phyloP scores from a whole-genome alignment of 805 yeast genomes.

The Candida cerambycidarum region DNA sequence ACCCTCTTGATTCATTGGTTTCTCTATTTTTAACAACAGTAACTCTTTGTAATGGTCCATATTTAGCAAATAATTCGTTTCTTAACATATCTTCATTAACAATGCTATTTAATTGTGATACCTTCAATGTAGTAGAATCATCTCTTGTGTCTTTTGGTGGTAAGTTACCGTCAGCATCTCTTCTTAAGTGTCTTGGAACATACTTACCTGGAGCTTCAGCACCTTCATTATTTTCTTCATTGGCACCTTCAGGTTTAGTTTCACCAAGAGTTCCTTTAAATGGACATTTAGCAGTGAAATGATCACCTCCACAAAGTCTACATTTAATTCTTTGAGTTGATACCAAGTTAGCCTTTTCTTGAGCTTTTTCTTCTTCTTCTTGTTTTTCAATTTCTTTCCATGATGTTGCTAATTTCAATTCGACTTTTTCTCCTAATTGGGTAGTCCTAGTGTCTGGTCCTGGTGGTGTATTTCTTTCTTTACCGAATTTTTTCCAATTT shows the following conservation, averaged over 20 bases:
- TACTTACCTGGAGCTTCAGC: conserved; percentile 28
- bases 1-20: conserved; percentile 92
- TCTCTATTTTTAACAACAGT: conserved; percentile 87
- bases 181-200: conserved; percentile 47
- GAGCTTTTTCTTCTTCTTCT: conserved; percentile 57
- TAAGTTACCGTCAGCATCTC: conserved; percentile 41
- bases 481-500: conserved; percentile 87
- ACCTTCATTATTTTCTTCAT: conserved; percentile 20
- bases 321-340: conserved; percentile 57
- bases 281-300: conserved; percentile 94
- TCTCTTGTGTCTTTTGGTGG: conserved; percentile 57
- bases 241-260: conserved; percentile 43
- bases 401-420: conserved; percentile 67
- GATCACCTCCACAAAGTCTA: conserved; percentile 92
- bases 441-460: conserved; percentile 92
- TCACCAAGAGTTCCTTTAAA: conserved; percentile 78
- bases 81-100: conserved; percentile 82
- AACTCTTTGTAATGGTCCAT: conserved; percentile 71
- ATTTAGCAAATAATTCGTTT: conserved; percentile 64
- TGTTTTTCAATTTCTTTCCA: conserved; percentile 79
- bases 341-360: conserved; percentile 39
- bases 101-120: conserved; percentile 84
- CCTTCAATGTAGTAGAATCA: conserved; percentile 83
- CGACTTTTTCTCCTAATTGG: conserved; percentile 81
- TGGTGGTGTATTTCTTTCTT: conserved; percentile 64